Evolutionary conservation across 225 moss, liverwort and hornwort genomes (phyloP).

Genomic region (Sphagnum contortum): DNA sequence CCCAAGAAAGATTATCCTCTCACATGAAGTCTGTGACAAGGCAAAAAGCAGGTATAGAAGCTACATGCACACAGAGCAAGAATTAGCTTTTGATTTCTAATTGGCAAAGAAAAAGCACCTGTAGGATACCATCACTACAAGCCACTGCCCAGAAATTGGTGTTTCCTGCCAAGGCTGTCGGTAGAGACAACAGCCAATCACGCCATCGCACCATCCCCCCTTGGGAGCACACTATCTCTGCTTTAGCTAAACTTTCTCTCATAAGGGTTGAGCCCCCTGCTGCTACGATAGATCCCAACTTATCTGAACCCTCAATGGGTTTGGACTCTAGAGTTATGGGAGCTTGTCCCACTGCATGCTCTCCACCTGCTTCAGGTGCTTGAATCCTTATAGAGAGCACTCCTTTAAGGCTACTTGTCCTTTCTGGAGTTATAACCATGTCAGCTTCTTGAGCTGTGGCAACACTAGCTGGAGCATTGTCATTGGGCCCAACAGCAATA

Average conservation of each 20-base stretch:
- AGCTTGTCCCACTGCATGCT: constrained; percentile 23
- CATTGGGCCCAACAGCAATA: constrained; percentile 33
- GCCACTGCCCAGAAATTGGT: constrained; percentile 86
- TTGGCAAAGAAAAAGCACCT: constrained; percentile 10
- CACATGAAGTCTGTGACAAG: too few species aligned
- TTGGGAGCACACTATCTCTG: constrained; percentile 81
- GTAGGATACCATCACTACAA: constrained; percentile 74
- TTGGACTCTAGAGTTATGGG: constrained; percentile 84
- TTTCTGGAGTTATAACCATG: constrained; percentile 46
- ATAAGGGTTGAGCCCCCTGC: constrained; percentile 31
- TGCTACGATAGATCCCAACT: constrained; percentile 28
- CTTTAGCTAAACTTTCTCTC: constrained; percentile 51
- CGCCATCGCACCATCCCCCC: constrained; percentile 85
- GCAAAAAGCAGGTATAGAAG: too few species aligned
- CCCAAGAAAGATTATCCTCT: too few species aligned
- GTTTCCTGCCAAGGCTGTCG: constrained; percentile 75
- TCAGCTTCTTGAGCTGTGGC: constrained; percentile 28
- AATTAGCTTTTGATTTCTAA: too few species aligned
- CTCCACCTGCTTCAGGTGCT: constrained; percentile 24
- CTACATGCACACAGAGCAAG: too few species aligned
- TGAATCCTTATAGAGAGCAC: constrained; percentile 69
- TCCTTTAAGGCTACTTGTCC: constrained; percentile 38
- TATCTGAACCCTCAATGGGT: constrained; percentile 42
- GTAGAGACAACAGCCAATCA: constrained; percentile 69
- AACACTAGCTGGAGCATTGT: constrained; percentile 28